Percentiles rank a stretch among this genome's conserved stretches.
Conservation (phyloP, 2,329 filamentous ascomycete species). For the Fonsecaea multimorphosa region DNA sequence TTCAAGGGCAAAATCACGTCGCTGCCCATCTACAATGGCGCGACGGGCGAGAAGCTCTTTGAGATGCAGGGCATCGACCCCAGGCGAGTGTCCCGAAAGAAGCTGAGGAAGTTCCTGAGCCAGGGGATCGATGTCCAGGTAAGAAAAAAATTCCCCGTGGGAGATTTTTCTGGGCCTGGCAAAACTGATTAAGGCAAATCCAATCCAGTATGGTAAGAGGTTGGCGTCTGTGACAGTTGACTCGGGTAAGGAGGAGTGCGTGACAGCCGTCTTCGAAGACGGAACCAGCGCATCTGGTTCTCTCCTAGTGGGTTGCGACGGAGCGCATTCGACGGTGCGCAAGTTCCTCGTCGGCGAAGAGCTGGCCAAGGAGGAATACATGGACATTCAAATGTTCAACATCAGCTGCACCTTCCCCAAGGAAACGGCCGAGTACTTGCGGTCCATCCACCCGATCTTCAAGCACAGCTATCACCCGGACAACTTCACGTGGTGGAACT, state of each 20-base stretch:
- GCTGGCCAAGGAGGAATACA: conserved; percentile 5
- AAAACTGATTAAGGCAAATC: neutral
- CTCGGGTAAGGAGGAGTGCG: neutral
- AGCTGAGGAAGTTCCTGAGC: conserved; percentile 17
- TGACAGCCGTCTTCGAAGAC: conserved; percentile 25
- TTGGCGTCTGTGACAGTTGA: conserved; percentile 4
- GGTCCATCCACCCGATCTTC: conserved; percentile 31
- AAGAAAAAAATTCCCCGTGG: neutral
- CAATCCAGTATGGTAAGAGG: conserved; percentile 18
- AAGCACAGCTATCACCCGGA: conserved; percentile 26
- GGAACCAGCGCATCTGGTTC: conserved; percentile 23
- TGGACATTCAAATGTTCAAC: conserved; percentile 27
- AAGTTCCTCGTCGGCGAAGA: conserved; percentile 18
- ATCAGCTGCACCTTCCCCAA: conserved; percentile 14
- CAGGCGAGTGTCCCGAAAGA: conserved; percentile 22
- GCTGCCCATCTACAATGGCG: conserved; percentile 23
- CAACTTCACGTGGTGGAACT: conserved; percentile 8
- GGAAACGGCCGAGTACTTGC: conserved; percentile 32
- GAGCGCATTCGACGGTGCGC: conserved; percentile 28
- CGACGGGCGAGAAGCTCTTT: conserved; percentile 29
- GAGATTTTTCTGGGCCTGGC: neutral
- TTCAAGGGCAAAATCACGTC: conserved; percentile 7
- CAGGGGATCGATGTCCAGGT: conserved; percentile 24
- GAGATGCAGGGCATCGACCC: conserved; percentile 19
- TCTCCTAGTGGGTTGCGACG: conserved; percentile 34